Conservation (phyloP, 1,284 basidiomycete species). For the Neonothopanus nambi region DNA sequence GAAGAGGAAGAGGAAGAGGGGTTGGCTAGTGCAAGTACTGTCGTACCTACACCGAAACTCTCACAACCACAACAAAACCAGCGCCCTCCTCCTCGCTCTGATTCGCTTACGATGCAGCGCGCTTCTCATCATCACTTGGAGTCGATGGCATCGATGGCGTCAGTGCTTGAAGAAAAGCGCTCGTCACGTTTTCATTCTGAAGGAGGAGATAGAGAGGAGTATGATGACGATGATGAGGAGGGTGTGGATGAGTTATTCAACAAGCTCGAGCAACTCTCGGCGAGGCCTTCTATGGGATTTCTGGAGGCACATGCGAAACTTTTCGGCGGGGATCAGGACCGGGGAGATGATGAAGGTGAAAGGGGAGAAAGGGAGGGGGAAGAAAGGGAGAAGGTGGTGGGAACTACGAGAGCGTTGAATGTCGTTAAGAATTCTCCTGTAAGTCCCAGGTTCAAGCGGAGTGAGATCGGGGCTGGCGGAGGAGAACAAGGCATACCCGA, state of each 20-base stretch:
- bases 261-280: not conserved
- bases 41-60: not conserved
- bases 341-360: not conserved
- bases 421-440: conserved; percentile 4
- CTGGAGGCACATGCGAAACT: conserved; percentile 9
- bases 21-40: too few relatives aligned
- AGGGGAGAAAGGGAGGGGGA: too few relatives aligned
- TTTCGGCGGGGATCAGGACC: conserved; percentile 2
- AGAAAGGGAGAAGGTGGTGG: too few relatives aligned
- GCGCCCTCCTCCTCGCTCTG: conserved; percentile 2
- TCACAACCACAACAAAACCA: not conserved
- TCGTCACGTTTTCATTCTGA: not conserved
- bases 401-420: conserved; percentile 9
- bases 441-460: too few relatives aligned
- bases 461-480: too few relatives aligned
- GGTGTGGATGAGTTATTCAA: not conserved
- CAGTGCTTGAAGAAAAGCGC: too few relatives aligned
- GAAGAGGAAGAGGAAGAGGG: too few relatives aligned
- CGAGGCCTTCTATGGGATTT: conserved; percentile 3
- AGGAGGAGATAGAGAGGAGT: not conserved
- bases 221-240: not conserved
- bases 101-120: conserved; percentile 11
- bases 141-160: too few relatives aligned
- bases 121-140: not conserved
- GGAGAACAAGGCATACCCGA: too few relatives aligned